Evolutionary conservation across 805 yeast genomes (phyloP).

Genomic region (Ogataea glucozyma): DNA sequence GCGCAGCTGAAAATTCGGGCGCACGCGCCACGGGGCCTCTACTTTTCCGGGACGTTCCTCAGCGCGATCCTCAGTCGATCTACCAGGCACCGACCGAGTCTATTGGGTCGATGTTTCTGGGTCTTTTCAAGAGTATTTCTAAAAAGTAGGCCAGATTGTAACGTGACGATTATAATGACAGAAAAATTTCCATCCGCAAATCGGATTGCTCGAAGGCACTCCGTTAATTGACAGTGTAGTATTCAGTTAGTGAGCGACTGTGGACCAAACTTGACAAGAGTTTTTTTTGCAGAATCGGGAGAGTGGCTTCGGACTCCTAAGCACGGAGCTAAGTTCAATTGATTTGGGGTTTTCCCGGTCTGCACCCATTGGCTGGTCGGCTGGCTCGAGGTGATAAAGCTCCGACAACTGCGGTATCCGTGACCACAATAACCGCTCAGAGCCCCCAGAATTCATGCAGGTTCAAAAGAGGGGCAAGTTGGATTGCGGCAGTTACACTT

Average conservation of each 20-base stretch:
- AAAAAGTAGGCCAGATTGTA: constrained; percentile 2
- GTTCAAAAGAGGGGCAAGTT: constrained; percentile 3
- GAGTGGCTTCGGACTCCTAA: not conserved
- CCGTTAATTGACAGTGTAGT: too few species aligned
- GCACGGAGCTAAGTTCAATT: not conserved
- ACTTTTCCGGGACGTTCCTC: constrained; percentile 25
- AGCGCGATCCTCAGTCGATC: constrained; percentile 19
- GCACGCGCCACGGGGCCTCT: constrained; percentile 2
- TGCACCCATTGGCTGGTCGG: constrained; percentile 6
- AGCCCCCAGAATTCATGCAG: not conserved
- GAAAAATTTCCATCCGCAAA: too few species aligned
- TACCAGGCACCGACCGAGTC: constrained; percentile 35
- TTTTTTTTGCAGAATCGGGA: not conserved
- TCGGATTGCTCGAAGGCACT: not conserved
- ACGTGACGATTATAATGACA: too few species aligned
- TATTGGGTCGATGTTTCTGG: constrained; percentile 30
- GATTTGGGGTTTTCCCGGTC: not conserved
- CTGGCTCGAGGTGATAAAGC: not conserved
- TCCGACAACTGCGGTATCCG: not conserved
- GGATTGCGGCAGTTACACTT: constrained; percentile 9
- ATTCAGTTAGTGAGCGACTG: not conserved
- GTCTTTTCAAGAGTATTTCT: too few species aligned
- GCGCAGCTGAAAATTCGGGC: not conserved
- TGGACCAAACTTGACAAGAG: not conserved
- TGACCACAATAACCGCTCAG: constrained; percentile 3